A percentile compares a stretch with the other conserved stretches of the same genome.
Evolutionary conservation across 805 yeast genomes (phyloP).

Genomic region (Yarrowia yakushimensis): DNA sequence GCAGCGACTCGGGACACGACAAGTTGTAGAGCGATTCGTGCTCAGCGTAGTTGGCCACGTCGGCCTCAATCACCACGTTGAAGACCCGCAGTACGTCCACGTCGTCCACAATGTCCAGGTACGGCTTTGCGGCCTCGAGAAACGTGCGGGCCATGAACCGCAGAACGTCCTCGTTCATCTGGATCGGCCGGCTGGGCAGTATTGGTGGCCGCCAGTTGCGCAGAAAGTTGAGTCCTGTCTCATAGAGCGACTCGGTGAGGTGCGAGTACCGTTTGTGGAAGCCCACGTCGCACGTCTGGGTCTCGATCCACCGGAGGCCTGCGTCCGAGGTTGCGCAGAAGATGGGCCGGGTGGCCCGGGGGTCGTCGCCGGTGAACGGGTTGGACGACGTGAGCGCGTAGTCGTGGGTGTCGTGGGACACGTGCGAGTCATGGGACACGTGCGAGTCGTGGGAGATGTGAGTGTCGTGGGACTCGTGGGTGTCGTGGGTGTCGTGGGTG

Average conservation of each 20-base stretch:
- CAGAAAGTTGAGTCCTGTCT: neutral
- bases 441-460: neutral
- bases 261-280: constrained; percentile 10
- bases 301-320: neutral
- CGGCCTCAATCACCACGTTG: neutral
- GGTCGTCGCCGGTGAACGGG: neutral
- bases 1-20: neutral
- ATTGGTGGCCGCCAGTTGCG: neutral
- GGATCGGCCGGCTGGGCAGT: neutral
- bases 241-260: neutral
- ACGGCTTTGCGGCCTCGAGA: constrained; percentile 7
- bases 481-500: neutral
- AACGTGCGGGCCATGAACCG: constrained; percentile 5
- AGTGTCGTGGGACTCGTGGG: neutral
- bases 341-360: neutral
- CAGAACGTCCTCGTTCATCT: neutral
- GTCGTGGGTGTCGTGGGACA: neutral
- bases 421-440: neutral
- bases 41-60: neutral
- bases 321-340: neutral
- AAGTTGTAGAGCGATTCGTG: neutral
- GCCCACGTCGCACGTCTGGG: constrained; percentile 16
- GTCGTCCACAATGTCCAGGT: constrained; percentile 2
- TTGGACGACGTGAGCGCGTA: neutral
- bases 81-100: neutral